These are phyloP conservation scores for Penicillium expansum DNA, from an alignment of 2,329 filamentous ascomycete species.

Conservation along the genomic window DNA sequence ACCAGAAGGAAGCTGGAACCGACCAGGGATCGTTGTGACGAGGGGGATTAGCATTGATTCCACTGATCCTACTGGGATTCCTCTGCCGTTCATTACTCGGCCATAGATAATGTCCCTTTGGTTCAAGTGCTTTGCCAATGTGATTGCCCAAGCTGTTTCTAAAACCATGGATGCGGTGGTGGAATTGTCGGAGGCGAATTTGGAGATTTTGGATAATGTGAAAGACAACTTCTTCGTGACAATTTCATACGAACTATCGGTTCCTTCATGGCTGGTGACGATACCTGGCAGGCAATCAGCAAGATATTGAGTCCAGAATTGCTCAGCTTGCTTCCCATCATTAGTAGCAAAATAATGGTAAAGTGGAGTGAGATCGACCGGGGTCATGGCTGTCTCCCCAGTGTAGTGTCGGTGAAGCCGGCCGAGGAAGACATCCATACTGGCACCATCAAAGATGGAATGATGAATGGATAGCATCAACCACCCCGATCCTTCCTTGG, in stretches of 20 bases:
- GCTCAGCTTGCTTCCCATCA: background rate
- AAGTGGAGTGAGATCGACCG: background rate
- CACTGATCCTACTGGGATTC: background rate
- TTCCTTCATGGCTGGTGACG: background rate
- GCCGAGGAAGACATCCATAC: conserved; percentile 9
- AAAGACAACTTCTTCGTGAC: background rate
- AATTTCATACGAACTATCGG: background rate
- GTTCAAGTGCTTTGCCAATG: background rate
- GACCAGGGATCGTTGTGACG: conserved; percentile 1
- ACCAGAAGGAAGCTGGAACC: background rate
- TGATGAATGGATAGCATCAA: conserved; percentile 16
- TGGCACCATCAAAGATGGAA: conserved; percentile 16
- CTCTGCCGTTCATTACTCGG: conserved; percentile 3
- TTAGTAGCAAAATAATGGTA: background rate
- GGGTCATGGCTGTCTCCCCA: background rate
- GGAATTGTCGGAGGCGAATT: background rate
- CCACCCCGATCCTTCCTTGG: background rate
- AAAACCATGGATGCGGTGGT: conserved; percentile 1
- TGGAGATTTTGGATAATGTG: background rate
- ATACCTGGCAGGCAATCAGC: background rate
- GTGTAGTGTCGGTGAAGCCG: conserved; percentile 13
- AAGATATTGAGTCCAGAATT: conserved; percentile 1
- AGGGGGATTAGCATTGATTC: conserved; percentile 4
- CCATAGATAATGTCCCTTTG: conserved; percentile 1
- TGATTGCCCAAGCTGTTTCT: conserved; percentile 1